These are phyloP conservation scores for Candida suzukii DNA, from an alignment of 805 yeast genomes.

Conservation along the genomic window DNA sequence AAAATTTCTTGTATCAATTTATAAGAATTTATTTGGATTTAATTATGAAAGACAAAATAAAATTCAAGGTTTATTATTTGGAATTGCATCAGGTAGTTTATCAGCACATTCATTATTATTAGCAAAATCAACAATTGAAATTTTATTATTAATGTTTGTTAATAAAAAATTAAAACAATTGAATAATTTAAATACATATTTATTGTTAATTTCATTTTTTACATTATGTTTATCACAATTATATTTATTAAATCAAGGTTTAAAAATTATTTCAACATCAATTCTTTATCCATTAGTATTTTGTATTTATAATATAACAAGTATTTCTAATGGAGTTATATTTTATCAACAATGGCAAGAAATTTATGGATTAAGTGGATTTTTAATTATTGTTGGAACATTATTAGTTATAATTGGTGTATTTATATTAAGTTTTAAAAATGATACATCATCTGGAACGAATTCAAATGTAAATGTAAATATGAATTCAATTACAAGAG, in stretches of 20 bases:
- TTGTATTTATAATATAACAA: conserved; percentile 69
- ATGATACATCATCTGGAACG: conserved; percentile 11
- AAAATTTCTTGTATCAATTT: background rate
- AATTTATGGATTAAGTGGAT: conserved; percentile 26
- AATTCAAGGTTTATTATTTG: conserved; percentile 55
- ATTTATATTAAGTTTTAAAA: conserved; percentile 51
- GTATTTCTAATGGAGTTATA: conserved; percentile 59
- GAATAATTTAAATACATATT: conserved; percentile 35
- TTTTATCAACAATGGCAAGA: conserved; percentile 45
- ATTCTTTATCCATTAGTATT: conserved; percentile 80
- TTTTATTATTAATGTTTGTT: conserved; percentile 40
- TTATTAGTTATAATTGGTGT: conserved; percentile 61
- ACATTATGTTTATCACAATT: conserved; percentile 65
- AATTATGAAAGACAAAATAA: conserved; percentile 18
- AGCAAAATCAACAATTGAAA: conserved; percentile 80
- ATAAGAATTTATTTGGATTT: conserved; percentile 3
- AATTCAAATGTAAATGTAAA: too few species aligned
- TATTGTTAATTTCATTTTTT: conserved; percentile 47
- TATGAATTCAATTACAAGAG: too few species aligned
- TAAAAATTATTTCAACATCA: conserved; percentile 64
- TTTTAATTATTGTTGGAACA: conserved; percentile 38
- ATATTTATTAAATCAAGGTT: conserved; percentile 66
- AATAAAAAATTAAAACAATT: conserved; percentile 25
- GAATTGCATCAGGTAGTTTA: conserved; percentile 64
- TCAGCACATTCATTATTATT: conserved; percentile 81